phyloP scores from a whole-genome alignment of 2,329 filamentous ascomycete species.

The Xylaria multiplex region DNA sequence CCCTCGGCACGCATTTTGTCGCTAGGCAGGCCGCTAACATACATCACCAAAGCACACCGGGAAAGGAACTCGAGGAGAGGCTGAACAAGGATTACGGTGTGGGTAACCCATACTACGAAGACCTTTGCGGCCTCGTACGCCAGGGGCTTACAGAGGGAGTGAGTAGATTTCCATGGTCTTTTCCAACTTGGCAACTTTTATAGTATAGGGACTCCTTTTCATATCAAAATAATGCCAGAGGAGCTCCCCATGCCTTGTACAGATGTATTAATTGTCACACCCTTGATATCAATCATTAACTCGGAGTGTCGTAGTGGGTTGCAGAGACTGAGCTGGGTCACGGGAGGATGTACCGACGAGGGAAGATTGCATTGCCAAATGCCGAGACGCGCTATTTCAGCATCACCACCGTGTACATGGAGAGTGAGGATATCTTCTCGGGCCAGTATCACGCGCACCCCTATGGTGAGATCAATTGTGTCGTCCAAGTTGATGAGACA shows the following conservation, averaged over 20 bases:
- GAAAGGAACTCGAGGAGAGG: conserved; percentile 55
- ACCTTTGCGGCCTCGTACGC: conserved; percentile 53
- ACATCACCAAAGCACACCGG: conserved; percentile 52
- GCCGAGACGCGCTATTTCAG: conserved; percentile 61
- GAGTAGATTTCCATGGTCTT: no score
- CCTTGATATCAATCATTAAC: no score
- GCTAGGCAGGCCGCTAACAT: conserved; percentile 11
- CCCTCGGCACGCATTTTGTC: background rate
- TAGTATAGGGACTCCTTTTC: no score
- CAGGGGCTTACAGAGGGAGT: conserved; percentile 54
- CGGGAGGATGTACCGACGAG: conserved; percentile 59
- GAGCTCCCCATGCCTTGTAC: no score
- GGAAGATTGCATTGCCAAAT: conserved; percentile 58
- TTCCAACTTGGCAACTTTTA: no score
- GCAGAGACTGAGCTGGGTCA: conserved; percentile 54
- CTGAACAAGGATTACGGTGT: conserved; percentile 58
- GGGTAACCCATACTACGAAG: conserved; percentile 55
- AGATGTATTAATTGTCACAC: no score
- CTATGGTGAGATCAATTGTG: conserved; percentile 66
- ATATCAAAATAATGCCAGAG: no score
- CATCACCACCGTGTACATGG: conserved; percentile 68
- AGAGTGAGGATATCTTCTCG: conserved; percentile 58
- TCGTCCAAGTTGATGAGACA: conserved; percentile 59
- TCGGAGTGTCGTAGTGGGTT: conserved; percentile 49
- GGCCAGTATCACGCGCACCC: conserved; percentile 65